phyloP scores from a whole-genome alignment of 75 land plant species.

The Isoetes taiwanensis region DNA sequence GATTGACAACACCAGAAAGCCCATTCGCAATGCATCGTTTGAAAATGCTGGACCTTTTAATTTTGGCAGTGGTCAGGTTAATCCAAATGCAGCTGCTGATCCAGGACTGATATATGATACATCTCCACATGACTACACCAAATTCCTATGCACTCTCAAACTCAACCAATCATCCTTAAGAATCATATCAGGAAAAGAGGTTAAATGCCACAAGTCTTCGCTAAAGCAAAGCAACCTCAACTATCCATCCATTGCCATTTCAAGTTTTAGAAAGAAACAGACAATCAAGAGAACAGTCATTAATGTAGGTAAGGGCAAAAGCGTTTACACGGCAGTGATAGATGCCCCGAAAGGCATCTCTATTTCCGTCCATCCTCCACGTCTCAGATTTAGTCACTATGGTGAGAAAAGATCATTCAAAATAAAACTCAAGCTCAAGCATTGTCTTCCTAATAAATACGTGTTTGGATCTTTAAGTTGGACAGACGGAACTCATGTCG shows the following conservation, averaged over 20 bases:
- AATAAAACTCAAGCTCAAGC: conserved; percentile 14
- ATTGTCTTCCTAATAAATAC: conserved; percentile 25
- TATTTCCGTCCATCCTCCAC: conserved; percentile 40
- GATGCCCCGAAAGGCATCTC: conserved; percentile 42
- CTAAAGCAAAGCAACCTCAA: conserved; percentile 44
- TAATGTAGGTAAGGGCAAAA: conserved; percentile 50
- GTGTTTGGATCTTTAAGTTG: conserved; percentile 60
- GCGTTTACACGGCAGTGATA: conserved; percentile 36
- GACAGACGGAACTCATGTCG: conserved; percentile 28
- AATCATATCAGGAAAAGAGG: conserved; percentile 19
- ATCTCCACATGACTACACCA: conserved; percentile 22
- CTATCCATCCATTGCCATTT: conserved; percentile 61
- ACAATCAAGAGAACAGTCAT: conserved; percentile 49
- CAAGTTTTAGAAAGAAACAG: conserved; percentile 21
- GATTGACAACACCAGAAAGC: conserved; percentile 29
- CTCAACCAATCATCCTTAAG: conserved; percentile 16
- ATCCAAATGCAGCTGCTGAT: conserved; percentile 17
- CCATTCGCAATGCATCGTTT: conserved; percentile 21
- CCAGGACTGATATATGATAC: conserved; percentile 27
- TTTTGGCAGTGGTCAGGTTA: conserved; percentile 14
- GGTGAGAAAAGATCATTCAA: conserved; percentile 43
- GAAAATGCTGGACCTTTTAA: conserved; percentile 33
- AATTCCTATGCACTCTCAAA: conserved; percentile 56
- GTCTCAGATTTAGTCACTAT: conserved; percentile 31
- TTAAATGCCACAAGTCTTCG: conserved; percentile 23